These are phyloP conservation scores for Senna siamea DNA, from an alignment of 306 rosid genomes.

Conservation along the genomic window DNA sequence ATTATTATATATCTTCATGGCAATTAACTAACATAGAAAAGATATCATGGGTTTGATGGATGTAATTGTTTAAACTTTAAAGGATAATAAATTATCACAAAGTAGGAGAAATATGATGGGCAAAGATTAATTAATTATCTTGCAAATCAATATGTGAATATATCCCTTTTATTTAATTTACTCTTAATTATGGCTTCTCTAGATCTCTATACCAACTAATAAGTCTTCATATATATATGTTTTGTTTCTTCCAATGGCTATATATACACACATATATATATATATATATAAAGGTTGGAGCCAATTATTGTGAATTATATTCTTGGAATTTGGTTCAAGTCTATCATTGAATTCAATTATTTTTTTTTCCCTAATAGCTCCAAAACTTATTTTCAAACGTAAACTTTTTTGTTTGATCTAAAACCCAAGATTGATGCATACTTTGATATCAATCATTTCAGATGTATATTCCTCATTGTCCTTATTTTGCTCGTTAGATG, in stretches of 20 bases:
- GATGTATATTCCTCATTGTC: not conserved
- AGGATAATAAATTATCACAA: no score
- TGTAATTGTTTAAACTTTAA: no score
- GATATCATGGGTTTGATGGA: no score
- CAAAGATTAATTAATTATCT: no score
- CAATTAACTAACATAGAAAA: no score
- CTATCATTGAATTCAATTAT: constrained; percentile 38
- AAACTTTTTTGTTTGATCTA: not conserved
- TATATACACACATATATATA: not conserved
- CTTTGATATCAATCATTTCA: not conserved
- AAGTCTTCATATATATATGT: no score
- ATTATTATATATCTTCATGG: no score
- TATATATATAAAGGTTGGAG: not conserved
- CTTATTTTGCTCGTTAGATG: constrained; percentile 2
- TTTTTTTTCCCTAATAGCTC: not conserved
- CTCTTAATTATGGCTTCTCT: no score
- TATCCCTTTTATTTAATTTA: no score
- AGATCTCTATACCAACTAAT: no score
- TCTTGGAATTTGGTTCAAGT: constrained; percentile 21
- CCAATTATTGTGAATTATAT: constrained; percentile 43
- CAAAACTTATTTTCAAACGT: constrained; percentile 10
- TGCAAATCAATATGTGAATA: no score
- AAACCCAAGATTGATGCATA: not conserved
- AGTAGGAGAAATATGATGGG: no score
- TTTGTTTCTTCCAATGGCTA: constrained; percentile 3